Evolutionary conservation across 345 rosid genomes (phyloP), one percentile per base, ranked within the genome.

Genomic region (Diplotaxis tenuifolia): DNA sequence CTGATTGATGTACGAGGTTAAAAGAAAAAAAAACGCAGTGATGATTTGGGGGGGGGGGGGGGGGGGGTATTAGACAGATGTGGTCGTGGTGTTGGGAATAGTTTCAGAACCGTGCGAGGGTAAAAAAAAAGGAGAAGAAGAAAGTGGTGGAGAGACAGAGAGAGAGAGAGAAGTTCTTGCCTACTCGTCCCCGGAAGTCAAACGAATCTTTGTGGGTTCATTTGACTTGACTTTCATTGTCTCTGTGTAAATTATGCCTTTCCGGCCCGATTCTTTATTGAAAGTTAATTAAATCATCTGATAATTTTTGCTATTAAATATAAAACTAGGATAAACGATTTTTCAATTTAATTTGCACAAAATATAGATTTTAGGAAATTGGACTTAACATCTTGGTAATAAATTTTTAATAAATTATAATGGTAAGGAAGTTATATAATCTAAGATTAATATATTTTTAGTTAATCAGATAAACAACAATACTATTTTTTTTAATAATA

Each of bases 1-100:
- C 47, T 53, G 70, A 42, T 42, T 42, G 49, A 1, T 47, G 58
- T 73, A 53, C 64, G 69, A n/a, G n/a, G n/a, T n/a, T n/a, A n/a
- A n/a, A n/a, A n/a, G n/a, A n/a, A n/a, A n/a, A n/a, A n/a, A n/a
- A n/a, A n/a, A n/a, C n/a, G n/a, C n/a, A n/a, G n/a, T n/a, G n/a
- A n/a, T n/a, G n/a, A n/a, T n/a, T n/a, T n/a, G n/a, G n/a, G n/a
- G n/a, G n/a, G n/a, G n/a, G n/a, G n/a, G n/a, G n/a, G n/a, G n/a
- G n/a, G n/a, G n/a, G n/a, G n/a, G n/a, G n/a, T n/a, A n/a, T n/a
- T n/a, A n/a, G n/a, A n/a, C 65, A 65, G 65, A 62, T 50, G 55
- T 25, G 10, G 2, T 53, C 23, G 15, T 6, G 18, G 31, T 8
- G 7, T 52, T 52, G 21, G 7, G 14, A 25, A 54, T 3, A 36